Base-by-base conservation (phyloP, 225 moss, liverwort and hornwort species). In the Climacium dendroides region DNA sequence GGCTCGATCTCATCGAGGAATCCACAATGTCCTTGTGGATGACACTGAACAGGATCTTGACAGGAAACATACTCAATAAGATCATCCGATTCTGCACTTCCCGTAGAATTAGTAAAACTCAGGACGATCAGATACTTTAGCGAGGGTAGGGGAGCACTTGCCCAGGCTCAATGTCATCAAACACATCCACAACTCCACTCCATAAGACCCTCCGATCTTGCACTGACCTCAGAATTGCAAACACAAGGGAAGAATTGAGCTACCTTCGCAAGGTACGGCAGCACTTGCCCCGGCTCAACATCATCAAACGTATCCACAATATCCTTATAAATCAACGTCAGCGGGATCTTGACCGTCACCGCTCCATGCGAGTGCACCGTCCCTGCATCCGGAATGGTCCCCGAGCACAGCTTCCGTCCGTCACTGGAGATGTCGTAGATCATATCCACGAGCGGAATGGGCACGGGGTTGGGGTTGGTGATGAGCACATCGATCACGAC, bases 361-460 rank as follows among this genome's bases (percentile, higher is more conserved):
- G 95, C 93, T 84, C 97, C 97, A 64, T 94, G 95, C 13, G 95
- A 87, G 50, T 90, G 93, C 80, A 98, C 93, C 26, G 95, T 94
- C 61, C 97, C 97, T 4, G 97, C 97, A 69, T 98, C 95, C 3
- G 97, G 94, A 67, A 96, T 98, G 57, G 90, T 91, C 37, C 97
- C 97, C 13, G 95, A 90, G 81, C 94, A 89, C 43, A 98, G 94
- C 88, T 95, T 94, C 20, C 93, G 82, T 17, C 90, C 88, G 7
- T 94, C 95, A 43, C 96, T 96, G 85, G 93, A 89, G 66, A 98
- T 91, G 10, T 92, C 86, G 62, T 98, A 98, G 61, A 94, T 73
- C 90, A 98, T 96, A 45, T 98, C 95, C 74, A 96, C 91, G 60
- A 98, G 92, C 37, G 97, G 97, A 77, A 98, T 96, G 11, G 97